These are phyloP conservation scores for Citrus mangshanensis DNA, from an alignment of 345 rosid genomes.

Conservation along the genomic window DNA sequence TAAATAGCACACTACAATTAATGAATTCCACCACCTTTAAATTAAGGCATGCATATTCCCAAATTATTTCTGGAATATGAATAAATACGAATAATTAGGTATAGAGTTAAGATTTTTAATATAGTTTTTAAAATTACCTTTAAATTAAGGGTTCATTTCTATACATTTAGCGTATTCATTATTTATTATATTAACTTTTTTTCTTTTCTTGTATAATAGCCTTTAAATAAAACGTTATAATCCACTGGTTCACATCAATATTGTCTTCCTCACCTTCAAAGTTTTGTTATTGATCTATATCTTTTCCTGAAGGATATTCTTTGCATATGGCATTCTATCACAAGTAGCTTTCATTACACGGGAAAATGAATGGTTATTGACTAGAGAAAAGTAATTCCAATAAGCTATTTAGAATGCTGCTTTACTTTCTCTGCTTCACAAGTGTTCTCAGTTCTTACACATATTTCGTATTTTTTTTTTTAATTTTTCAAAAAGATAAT, in stretches of 20 bases:
- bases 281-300: not conserved
- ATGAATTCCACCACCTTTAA: no score
- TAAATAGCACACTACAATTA: not conserved
- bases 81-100: no score
- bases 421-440: not conserved
- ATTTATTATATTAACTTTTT: no score
- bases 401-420: not conserved
- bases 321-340: not conserved
- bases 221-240: not conserved
- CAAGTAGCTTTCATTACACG: not conserved
- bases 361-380: not conserved
- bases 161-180: no score
- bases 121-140: not conserved
- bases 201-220: not conserved
- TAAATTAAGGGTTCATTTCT: not conserved
- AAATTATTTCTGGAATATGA: not conserved
- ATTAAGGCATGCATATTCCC: no score
- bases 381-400: not conserved
- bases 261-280: not conserved
- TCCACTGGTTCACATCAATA: not conserved
- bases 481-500: no score
- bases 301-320: not conserved
- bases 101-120: not conserved
- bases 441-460: not conserved
- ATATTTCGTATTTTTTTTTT: not conserved